Conservation (phyloP, 306 rosid genomes). For the Crataegus laevigata region DNA sequence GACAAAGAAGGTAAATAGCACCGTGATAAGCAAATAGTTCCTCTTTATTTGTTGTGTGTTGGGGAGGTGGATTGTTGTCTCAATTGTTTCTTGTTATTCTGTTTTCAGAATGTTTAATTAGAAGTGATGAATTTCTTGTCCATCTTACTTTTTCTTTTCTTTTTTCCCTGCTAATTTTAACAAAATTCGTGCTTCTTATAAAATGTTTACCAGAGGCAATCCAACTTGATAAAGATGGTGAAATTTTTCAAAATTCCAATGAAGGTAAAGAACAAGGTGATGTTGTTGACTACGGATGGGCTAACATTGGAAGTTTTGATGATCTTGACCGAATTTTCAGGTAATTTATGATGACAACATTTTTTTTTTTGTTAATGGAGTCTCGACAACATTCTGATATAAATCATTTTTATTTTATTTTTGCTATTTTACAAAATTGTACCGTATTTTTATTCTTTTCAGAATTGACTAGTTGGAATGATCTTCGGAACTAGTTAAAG, state of each 20-base stretch:
- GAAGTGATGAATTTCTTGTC: neutral
- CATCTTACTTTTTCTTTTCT: neutral
- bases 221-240: constrained; percentile 44
- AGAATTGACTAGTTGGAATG: neutral
- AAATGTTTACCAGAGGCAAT: constrained; percentile 20
- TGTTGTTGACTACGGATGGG: constrained; percentile 85
- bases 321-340: constrained; percentile 86
- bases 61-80: neutral
- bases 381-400: neutral
- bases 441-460: neutral
- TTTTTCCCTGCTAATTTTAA: neutral
- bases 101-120: neutral
- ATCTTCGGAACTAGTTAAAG: neutral
- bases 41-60: neutral
- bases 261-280: constrained; percentile 74
- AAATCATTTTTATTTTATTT: neutral
- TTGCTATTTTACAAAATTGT: neutral
- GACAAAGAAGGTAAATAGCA: neutral
- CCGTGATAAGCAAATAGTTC: neutral
- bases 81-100: neutral
- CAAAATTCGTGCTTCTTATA: neutral
- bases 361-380: neutral
- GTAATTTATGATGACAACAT: constrained; percentile 33
- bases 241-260: constrained; percentile 35
- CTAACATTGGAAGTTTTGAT: constrained; percentile 83